Base-by-base conservation (phyloP, 2,329 filamentous ascomycete genomes). In the Cercospora citrullina region DNA sequence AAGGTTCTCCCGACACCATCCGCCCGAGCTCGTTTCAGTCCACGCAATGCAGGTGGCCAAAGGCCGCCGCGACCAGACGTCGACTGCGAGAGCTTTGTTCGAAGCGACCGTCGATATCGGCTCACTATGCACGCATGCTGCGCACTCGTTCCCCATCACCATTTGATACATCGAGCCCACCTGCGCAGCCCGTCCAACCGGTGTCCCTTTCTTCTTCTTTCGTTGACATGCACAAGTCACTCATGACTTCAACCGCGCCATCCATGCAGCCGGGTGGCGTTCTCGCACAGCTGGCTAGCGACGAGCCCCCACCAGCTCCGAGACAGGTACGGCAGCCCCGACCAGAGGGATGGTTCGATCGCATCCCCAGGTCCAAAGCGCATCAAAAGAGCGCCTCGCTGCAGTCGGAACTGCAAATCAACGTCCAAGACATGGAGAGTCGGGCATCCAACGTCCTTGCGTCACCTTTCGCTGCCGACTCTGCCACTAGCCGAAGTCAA, bases 91-190 rank as follows among this genome's bases (percentile, higher is more conserved):
- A 85, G 60, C 78, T 90, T 16, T 89, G 87, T 76, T 87, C 86
- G 75, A 82, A 84, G 70, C 87, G 88, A 74, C 87, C 88, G 66
- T 86, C 84, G 6, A 84, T 90, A 60, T 85, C 87, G 39, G 86
- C 87, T 21, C 87, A 90, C 73, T 90, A 90, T 75, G 86, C 89
- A 75, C 84, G 88, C 68, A 81, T 90, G 72, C 80, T 90, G 69
- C 83, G 85, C 69, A 85, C 84, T 42, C 82, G 87, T 63, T 89
- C 85, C 64, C 87, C 88, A 10, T 89, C 87, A 26, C 87, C 87
- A 2, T 83, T 87, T 72, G 77, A 76, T 53, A 79, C 82, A 31
- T 76, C 77, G 12, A 77, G 76, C 65, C 71, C 78, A 8, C 75
- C 79, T 12, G 66, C 66, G 3, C 69, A 64, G 16, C 60, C 70